A percentile compares a stretch with the other conserved stretches of the same genome.
Conservation (phyloP, 78 protist genomes). For the Speleostelium caveatum region DNA sequence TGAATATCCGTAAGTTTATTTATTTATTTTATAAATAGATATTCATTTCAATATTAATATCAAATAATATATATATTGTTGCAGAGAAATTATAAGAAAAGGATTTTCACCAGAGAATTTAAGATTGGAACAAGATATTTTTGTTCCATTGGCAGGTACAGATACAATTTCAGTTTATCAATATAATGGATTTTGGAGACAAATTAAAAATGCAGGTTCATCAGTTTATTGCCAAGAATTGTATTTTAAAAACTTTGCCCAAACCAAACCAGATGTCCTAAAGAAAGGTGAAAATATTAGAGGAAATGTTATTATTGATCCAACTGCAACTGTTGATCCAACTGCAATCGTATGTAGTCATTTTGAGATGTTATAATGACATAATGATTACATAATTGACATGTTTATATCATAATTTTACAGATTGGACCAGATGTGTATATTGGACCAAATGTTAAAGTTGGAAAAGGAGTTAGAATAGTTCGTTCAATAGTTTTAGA, state of each 20-base stretch:
- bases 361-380: not conserved
- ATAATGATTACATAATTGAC: not conserved
- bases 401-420: not conserved
- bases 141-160: slow-evolving; percentile 73
- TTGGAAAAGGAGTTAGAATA: slow-evolving; percentile 85
- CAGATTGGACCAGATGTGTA: slow-evolving; percentile 82
- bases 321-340: slow-evolving; percentile 79
- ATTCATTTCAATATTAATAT: not conserved
- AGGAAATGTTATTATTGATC: slow-evolving; percentile 80
- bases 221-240: slow-evolving; percentile 74
- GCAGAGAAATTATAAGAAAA: slow-evolving; percentile 46
- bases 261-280: slow-evolving; percentile 60
- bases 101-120: slow-evolving; percentile 40
- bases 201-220: slow-evolving; percentile 74
- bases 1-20: slow-evolving; percentile 53
- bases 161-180: slow-evolving; percentile 32
- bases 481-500: slow-evolving; percentile 80
- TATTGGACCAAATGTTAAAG: slow-evolving; percentile 79
- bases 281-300: slow-evolving; percentile 35
- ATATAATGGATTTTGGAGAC: slow-evolving; percentile 73
- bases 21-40: too few relatives aligned
- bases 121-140: slow-evolving; percentile 75
- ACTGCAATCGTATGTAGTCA: slow-evolving; percentile 38
- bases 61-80: not conserved
- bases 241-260: slow-evolving; percentile 52